Base-by-base conservation (phyloP, 345 rosid species). In the Salix brachista region DNA sequence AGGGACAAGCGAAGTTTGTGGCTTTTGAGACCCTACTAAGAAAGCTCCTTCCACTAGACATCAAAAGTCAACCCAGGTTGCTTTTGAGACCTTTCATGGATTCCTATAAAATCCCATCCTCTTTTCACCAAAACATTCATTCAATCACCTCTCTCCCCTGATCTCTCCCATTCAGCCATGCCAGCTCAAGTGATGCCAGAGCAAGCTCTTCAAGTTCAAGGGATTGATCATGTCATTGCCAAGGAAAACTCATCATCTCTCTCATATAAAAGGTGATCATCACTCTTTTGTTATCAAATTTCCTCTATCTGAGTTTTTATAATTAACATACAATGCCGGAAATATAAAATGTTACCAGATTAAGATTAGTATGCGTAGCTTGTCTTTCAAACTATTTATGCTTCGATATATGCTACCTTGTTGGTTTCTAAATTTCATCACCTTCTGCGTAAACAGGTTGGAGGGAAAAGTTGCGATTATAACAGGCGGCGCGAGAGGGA, bases 391-490 rank as follows among this genome's bases (percentile, higher is more conserved):
- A 41, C 44, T 41, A 9, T 41, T 41, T 10, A 41, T 41, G 10
- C 44, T 41, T 41, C 44, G 11, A 41, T 34, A 34, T 34, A 4
- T 21, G 8, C 2, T 19, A 6, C 23, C 60, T 52, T 52, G 60
- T 30, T 30, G 32, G 19, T 52, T 52, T 52, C 60, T 52, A 8
- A 52, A 18, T 52, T 21, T 7, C 19, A 52, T 34, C 36, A 34
- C 36, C 60, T 7, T 19, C 1, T 52, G 23, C 21, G 60, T 18
- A 52, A 52, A 52, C 48, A 72, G 75, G 48, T 13, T 72, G 21
- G 65, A 42, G 25, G 75, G 66, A 17, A 72, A 72, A 21, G 75
- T 72, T n/a, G 66, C 65, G 10, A 30, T 72, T 34, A 48, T 72
- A 28, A 71, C 74, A 30, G 74, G 74, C 4, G 64, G 74, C 4